phyloP scores from a whole-genome alignment of 768 basidiomycete genomes.

The Jaapia argillacea region DNA sequence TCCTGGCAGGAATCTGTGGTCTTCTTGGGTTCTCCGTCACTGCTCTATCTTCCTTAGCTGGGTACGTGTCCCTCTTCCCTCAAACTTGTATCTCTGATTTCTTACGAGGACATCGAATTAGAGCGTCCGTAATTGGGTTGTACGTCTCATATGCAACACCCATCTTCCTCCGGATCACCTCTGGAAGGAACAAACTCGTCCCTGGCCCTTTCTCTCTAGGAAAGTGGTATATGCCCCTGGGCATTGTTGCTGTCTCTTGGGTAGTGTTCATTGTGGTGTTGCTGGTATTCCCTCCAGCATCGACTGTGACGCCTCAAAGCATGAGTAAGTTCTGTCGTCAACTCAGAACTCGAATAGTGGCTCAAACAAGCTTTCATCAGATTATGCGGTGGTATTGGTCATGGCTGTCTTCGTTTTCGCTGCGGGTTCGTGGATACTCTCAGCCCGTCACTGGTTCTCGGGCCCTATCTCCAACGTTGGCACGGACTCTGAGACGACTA shows the following conservation, averaged over 20 bases:
- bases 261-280: constrained; percentile 51
- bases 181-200: constrained; percentile 44
- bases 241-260: constrained; percentile 55
- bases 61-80: too few species aligned
- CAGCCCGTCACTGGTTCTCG: constrained; percentile 62
- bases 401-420: constrained; percentile 58
- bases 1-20: constrained; percentile 43
- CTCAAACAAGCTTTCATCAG: constrained; percentile 21
- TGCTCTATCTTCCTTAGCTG: constrained; percentile 56
- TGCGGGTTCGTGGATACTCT: constrained; percentile 50
- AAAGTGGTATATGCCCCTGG: constrained; percentile 49
- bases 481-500: not conserved
- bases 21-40: constrained; percentile 56
- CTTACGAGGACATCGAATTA: constrained; percentile 12
- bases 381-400: constrained; percentile 62
- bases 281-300: constrained; percentile 44
- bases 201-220: constrained; percentile 58
- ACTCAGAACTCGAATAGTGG: constrained; percentile 3
- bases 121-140: constrained; percentile 61
- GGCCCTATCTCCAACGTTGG: constrained; percentile 44
- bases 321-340: constrained; percentile 59
- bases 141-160: constrained; percentile 61
- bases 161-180: constrained; percentile 65
- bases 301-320: constrained; percentile 25
- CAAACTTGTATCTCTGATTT: too few species aligned